Evolutionary conservation across 1,139 yeast species (phyloP), one percentile per base, ranked within the genome.

Genomic region (Geotrichum carabidarum): DNA sequence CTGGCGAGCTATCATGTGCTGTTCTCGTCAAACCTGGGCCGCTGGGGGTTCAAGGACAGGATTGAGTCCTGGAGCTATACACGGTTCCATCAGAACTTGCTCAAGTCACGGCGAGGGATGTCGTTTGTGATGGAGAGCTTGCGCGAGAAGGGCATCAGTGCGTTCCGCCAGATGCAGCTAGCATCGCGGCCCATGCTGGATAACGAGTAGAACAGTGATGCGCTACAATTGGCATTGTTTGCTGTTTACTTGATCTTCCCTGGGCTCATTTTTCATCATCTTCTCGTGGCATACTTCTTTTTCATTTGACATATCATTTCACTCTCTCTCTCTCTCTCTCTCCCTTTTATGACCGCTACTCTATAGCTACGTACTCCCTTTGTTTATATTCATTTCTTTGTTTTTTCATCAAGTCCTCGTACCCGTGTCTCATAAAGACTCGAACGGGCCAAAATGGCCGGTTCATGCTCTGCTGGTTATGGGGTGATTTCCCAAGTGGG

Each of bases 51-150:
- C 64, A 84, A 81, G 65, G 82, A 82, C 65, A 76, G 83, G 60
- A 87, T 91, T 54, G 98, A 91, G 69, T 76, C 77, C 47, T 90
- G 96, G 96, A 83, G 95, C 48, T 83, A 81, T 63, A 75, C 76
- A 37, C 78, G 79, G 65, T 89, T 91, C 66, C 76, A 81, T 46
- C 83, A 83, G 54, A 86, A 90, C 67, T 73, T 87, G 59, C 74
- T 72, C 56, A 81, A 80, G 60, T 82, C 93, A 18, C 77, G 89
- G 57, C 75, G 80, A 57, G 96, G 96, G 1, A 79, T 91, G 78
- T 75, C 80, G 50, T 81, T 79, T 68, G 96, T 89, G 22, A 86
- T 91, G 90, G 82, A 82, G 62, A 73, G 73, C 51, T 67, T 78
- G 44, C 74, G 78, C 45, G 77, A 74, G 56, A 69, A 68, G 56